Conservation (phyloP, 2,329 filamentous ascomycete genomes). For the Colletotrichum kahawae region DNA sequence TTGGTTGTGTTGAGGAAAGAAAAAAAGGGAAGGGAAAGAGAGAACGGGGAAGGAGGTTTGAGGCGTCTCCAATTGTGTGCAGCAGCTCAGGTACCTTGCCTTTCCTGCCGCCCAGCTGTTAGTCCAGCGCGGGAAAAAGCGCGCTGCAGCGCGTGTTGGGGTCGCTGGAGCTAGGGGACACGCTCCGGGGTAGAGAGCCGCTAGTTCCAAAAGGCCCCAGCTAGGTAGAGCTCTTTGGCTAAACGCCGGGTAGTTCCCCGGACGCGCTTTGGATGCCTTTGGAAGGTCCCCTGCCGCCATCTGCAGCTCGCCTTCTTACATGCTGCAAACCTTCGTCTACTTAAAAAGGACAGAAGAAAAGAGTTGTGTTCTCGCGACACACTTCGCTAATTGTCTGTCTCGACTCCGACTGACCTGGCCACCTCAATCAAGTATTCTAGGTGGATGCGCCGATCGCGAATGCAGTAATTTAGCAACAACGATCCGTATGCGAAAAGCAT, state of each 20-base stretch:
- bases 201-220: not conserved
- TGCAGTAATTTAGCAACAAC: not conserved
- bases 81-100: not conserved
- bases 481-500: not conserved
- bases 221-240: not conserved
- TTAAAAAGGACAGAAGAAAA: not conserved
- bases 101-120: not conserved
- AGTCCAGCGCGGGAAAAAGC: not conserved
- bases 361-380: not conserved
- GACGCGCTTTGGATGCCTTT: not conserved
- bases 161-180: not conserved
- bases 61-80: not conserved
- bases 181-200: not conserved
- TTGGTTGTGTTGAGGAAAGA: not conserved
- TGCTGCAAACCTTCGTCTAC: not conserved
- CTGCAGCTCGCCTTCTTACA: not conserved
- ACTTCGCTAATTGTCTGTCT: not conserved
- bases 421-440: not conserved
- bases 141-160: not conserved
- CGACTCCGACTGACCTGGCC: not conserved
- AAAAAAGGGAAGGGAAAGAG: not conserved
- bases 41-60: not conserved
- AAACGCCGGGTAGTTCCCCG: not conserved
- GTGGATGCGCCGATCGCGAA: not conserved
- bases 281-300: not conserved